Conservation (phyloP, 495 filamentous ascomycete species). For the Thozetella sp. region DNA sequence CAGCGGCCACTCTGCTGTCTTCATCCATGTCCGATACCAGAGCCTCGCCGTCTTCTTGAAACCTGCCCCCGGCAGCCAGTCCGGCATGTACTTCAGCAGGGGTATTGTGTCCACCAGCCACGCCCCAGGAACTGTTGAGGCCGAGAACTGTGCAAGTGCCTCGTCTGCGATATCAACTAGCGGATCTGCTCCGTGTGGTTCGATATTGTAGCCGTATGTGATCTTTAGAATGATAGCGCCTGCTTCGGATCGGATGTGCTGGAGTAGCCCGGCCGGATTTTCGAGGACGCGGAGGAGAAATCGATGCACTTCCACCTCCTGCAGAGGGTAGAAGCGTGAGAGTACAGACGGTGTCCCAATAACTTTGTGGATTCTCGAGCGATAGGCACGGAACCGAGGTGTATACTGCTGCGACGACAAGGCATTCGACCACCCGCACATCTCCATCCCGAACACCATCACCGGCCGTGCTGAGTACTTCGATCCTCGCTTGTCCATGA, state of each 20-base stretch:
- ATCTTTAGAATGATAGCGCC: slow-evolving; percentile 45
- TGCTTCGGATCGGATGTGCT: slow-evolving; percentile 20
- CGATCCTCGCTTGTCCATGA: slow-evolving; percentile 46
- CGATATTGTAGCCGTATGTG: slow-evolving; percentile 45
- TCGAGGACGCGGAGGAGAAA: background rate
- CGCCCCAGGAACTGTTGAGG: slow-evolving; percentile 26
- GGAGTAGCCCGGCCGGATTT: background rate
- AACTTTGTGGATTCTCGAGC: background rate
- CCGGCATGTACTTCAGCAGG: slow-evolving; percentile 34
- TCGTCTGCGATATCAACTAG: slow-evolving; percentile 35
- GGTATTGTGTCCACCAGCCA: slow-evolving; percentile 48
- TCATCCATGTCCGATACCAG: too few relatives aligned
- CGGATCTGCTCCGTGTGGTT: slow-evolving; percentile 34
- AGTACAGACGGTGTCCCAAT: background rate
- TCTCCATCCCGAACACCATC: slow-evolving; percentile 36
- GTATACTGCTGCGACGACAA: background rate
- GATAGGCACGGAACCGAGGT: background rate
- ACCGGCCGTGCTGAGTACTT: slow-evolving; percentile 43
- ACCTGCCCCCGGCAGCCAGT: slow-evolving; percentile 45
- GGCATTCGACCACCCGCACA: slow-evolving; percentile 11
- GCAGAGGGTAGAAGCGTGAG: background rate
- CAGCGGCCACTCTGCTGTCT: too few relatives aligned
- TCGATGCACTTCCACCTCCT: background rate
- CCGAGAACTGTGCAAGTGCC: background rate
- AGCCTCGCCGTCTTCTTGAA: slow-evolving; percentile 35